Percentiles rank a stretch among this genome's conserved stretches.
Evolutionary conservation across 495 filamentous ascomycete genomes (phyloP).

Genomic region (Neurospora hispaniola): DNA sequence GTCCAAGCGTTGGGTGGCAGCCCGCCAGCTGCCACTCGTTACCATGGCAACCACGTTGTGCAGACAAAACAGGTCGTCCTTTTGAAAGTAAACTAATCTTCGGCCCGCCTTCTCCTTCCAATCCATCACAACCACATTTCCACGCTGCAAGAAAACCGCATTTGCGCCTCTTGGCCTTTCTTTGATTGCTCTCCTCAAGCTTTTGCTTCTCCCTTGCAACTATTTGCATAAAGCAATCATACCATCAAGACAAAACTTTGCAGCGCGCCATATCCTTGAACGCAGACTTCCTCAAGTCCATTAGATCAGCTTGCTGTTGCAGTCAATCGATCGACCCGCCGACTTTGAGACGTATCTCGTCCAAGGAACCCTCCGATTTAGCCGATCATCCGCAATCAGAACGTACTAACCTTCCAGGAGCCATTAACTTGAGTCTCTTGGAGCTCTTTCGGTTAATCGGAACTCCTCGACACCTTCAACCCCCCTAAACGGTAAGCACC

Average conservation of each 20-base stretch:
- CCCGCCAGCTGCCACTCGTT: not conserved
- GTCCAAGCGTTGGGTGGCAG: not conserved
- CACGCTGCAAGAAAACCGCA: not conserved
- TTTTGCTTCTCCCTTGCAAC: conserved; percentile 14
- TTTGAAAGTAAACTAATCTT: not conserved
- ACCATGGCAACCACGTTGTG: not conserved
- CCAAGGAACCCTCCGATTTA: conserved; percentile 34
- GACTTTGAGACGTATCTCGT: conserved; percentile 26
- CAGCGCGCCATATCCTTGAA: conserved; percentile 12
- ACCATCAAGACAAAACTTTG: conserved; percentile 4
- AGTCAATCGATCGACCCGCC: conserved; percentile 37
- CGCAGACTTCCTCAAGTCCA: conserved; percentile 26
- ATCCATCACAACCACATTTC: conserved; percentile 1
- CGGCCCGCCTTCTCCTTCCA: conserved; percentile 5
- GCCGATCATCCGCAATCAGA: conserved; percentile 37
- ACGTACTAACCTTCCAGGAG: conserved; percentile 50
- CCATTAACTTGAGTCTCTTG: conserved; percentile 58
- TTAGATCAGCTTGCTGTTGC: conserved; percentile 31
- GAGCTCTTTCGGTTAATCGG: conserved; percentile 40
- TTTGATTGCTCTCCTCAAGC: conserved; percentile 20
- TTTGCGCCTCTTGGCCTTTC: conserved; percentile 2
- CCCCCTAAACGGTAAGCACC: conserved; percentile 35
- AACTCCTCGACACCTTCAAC: conserved; percentile 16
- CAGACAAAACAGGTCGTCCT: not conserved
- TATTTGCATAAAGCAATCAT: conserved; percentile 9